These are phyloP conservation scores for Pisolithus tinctorius DNA, from an alignment of 768 basidiomycete genomes.

Conservation along the genomic window DNA sequence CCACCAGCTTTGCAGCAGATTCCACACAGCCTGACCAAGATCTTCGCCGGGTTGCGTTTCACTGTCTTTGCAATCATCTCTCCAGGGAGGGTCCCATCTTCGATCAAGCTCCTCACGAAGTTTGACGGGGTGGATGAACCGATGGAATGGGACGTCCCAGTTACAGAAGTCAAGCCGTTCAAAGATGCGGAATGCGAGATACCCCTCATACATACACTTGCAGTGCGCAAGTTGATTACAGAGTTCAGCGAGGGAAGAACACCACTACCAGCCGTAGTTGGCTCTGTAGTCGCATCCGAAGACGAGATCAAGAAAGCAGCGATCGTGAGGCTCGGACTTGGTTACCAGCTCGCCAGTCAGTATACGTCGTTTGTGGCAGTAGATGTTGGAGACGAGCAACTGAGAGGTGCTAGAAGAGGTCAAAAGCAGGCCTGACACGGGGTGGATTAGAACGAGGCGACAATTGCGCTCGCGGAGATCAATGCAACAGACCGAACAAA, in stretches of 20 bases:
- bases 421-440: background rate
- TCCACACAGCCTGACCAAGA: slow-evolving; percentile 22
- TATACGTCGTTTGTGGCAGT: slow-evolving; percentile 55
- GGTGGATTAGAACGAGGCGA: slow-evolving; percentile 16
- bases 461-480: background rate
- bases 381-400: slow-evolving; percentile 26
- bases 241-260: slow-evolving; percentile 36
- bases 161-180: slow-evolving; percentile 22
- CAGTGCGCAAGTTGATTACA: slow-evolving; percentile 49
- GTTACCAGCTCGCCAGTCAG: slow-evolving; percentile 45
- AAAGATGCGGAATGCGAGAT: slow-evolving; percentile 12
- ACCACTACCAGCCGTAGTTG: slow-evolving; percentile 18
- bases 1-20: slow-evolving; percentile 29
- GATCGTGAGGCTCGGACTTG: slow-evolving; percentile 43
- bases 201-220: slow-evolving; percentile 45
- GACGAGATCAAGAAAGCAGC: slow-evolving; percentile 36
- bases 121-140: slow-evolving; percentile 17
- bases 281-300: slow-evolving; percentile 19
- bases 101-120: slow-evolving; percentile 23
- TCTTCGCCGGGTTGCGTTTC: slow-evolving; percentile 31
- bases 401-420: slow-evolving; percentile 2
- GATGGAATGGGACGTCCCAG: slow-evolving; percentile 12
- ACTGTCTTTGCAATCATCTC: slow-evolving; percentile 28
- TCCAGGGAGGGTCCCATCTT: slow-evolving; percentile 15
- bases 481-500: background rate